phyloP scores from a whole-genome alignment of 306 rosid genomes.

The Dryas drummondii region DNA sequence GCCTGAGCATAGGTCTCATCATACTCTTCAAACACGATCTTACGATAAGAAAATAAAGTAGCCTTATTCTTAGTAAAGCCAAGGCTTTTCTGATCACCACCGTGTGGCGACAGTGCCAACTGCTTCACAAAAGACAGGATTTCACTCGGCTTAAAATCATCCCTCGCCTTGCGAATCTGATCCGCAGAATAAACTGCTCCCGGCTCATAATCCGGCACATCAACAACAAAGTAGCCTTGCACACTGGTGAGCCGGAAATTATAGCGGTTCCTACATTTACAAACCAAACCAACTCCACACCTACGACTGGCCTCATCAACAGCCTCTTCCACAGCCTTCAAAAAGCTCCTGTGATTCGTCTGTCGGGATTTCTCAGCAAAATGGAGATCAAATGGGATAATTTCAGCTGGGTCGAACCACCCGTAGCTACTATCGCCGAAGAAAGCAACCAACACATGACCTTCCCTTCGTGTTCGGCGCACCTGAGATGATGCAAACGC shows the following conservation, averaged over 20 bases:
- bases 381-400: conserved; percentile 68
- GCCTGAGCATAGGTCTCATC: conserved; percentile 99
- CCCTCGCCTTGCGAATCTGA: conserved; percentile 66
- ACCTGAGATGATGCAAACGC: conserved; percentile 68
- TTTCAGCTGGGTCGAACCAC: conserved; percentile 92
- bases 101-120: conserved; percentile 59
- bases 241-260: conserved; percentile 54
- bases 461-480: conserved; percentile 74
- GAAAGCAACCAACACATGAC: conserved; percentile 81
- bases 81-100: conserved; percentile 49
- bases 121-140: conserved; percentile 65
- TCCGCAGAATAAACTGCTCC: conserved; percentile 63
- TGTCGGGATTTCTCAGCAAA: conserved; percentile 80
- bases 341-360: conserved; percentile 52
- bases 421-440: conserved; percentile 98
- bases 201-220: conserved; percentile 81
- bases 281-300: conserved; percentile 62
- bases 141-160: conserved; percentile 55
- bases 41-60: conserved; percentile 52
- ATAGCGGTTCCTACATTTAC: conserved; percentile 66
- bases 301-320: conserved; percentile 81
- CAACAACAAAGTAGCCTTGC: conserved; percentile 66
- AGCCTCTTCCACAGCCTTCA: conserved; percentile 92
- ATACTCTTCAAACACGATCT: conserved; percentile 74
- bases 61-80: conserved; percentile 61